Base-by-base conservation (phyloP, 106 monocot species). In the Agapanthus africanus region DNA sequence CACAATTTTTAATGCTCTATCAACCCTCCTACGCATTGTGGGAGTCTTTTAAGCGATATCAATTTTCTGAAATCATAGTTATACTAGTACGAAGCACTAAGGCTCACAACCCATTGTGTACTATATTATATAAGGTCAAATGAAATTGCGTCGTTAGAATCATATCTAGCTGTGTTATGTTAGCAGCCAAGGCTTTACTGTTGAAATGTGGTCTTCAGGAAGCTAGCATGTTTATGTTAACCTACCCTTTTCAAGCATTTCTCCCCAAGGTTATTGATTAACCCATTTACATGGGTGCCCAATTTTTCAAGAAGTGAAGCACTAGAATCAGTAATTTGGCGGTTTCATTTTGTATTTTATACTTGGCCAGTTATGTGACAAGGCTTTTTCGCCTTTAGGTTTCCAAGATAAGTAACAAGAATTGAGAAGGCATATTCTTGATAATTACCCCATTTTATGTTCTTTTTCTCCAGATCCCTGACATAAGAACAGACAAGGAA, bases 381-480 rank as follows among this genome's bases (percentile, higher is more conserved):
- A 26, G 26, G 4, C 25, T 54, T 26, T 11, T 54, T 54, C n/a
- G 8, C 26, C 22, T 23, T 54, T 25, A 26, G 52, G 21, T 54
- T n/a, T n/a, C 1, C 25, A 25, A 6, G 25, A 22, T 6, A 54
- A 8, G 5, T 4, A 19, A 33, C 18, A 14, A 6, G 6, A 56
- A 22, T 65, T 8, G 64, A 65, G 25, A 32, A 35, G 10, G 6
- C n/a, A 39, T n/a, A 23, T 26, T 26, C 25, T 1, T 65, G 1
- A 65, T 65, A 65, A 39, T 65, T 39, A 65, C n/a, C 64, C 31
- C 23, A 13, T 65, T 11, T 11, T 1, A 35, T 7, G 7, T 68
- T 25, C 37, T 14, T 18, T 0, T 67, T 73, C 16, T 69, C 13
- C 49, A 94, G 93, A 94, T 94, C 78, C 93, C 93, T 69, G 93